Evolutionary conservation across 208 protist species (phyloP), one percentile per base, ranked within the genome.

Genomic region (Leishmania turanica): DNA sequence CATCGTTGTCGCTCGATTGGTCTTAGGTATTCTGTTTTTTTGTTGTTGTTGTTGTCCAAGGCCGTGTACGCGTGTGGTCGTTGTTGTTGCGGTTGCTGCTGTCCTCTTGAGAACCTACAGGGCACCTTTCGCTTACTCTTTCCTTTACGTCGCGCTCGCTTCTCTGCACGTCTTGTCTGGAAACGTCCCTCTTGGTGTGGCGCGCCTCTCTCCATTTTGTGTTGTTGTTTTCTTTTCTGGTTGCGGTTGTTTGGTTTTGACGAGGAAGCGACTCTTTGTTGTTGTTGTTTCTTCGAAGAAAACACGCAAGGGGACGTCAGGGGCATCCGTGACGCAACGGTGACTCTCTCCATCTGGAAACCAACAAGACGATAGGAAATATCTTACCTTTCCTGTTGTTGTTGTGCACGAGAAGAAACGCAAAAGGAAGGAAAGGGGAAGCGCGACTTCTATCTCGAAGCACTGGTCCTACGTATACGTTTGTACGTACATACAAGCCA

Each of bases 1-100:
- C 21, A 82, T 79, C 17, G 70, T 77, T 60, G 54, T 81, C 53
- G n/a, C 53, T 80, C 62, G 45, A 8, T 13, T 64, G 54, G 58
- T 75, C 5, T 7, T 75, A n/a, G 17, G 4, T 79, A 74, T 49
- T 19, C 71, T 8, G 71, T 81, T 62, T 77, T 82, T 19, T 78
- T 73, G 77, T 47, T 77, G 77, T 19, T 45, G 37, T 1, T 40
- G 37, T 53, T 11, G 21, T 45, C 64, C 42, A 24, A 24, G 7
- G 24, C 27, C 24, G 1, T 31, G 24, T 62, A 31, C 56, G 24
- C n/a, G 6, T 37, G 31, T 31, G 1, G 60, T 31, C 11, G 60
- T 7, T 66, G n/a, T 66, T 17, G 13, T 5, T 37, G 8, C 58
- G 40, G n/a, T 66, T 17, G 4, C 8, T 37, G 8, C 60, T 37